Evolutionary conservation across 768 basidiomycete species (phyloP).

Genomic region (Rhizopogon salebrosus): DNA sequence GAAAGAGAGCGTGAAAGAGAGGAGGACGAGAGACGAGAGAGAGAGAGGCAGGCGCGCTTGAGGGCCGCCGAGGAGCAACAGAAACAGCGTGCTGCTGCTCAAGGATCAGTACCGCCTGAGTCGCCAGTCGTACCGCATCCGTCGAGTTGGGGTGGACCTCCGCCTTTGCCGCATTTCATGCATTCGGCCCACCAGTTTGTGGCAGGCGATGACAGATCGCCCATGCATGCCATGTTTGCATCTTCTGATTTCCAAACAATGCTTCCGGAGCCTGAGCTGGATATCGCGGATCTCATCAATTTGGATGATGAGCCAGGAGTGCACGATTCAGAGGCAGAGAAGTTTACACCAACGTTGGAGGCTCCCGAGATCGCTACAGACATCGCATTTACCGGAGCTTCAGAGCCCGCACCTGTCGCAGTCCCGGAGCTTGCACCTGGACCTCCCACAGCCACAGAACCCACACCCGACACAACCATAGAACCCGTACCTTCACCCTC

Average conservation of each 20-base stretch:
- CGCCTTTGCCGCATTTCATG: slow-evolving; percentile 49
- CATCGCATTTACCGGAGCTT: slow-evolving; percentile 8
- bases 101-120: slow-evolving; percentile 64
- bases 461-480: slow-evolving; percentile 1
- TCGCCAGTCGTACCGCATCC: slow-evolving; percentile 51
- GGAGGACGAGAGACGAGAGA: slow-evolving; percentile 64
- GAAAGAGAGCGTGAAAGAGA: slow-evolving; percentile 60
- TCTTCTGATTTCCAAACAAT: slow-evolving; percentile 35
- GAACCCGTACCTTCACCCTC: slow-evolving; percentile 28
- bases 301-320: slow-evolving; percentile 56
- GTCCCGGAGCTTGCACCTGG: slow-evolving; percentile 18
- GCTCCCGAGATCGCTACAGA: slow-evolving; percentile 4
- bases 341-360: slow-evolving; percentile 14
- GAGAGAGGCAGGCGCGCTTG: slow-evolving; percentile 62
- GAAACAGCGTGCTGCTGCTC: slow-evolving; percentile 40
- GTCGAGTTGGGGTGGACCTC: slow-evolving; percentile 58
- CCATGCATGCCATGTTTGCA: slow-evolving; percentile 30
- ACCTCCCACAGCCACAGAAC: slow-evolving; percentile 24
- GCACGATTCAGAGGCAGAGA: slow-evolving; percentile 27
- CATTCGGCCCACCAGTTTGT: slow-evolving; percentile 24
- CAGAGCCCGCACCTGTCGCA: slow-evolving; percentile 11
- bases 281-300: slow-evolving; percentile 73
- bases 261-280: slow-evolving; percentile 55
- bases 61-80: slow-evolving; percentile 39
- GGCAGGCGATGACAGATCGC: slow-evolving; percentile 22